Evolutionary conservation across 2,329 filamentous ascomycete species (phyloP).

Genomic region (Fusarium devonianum): DNA sequence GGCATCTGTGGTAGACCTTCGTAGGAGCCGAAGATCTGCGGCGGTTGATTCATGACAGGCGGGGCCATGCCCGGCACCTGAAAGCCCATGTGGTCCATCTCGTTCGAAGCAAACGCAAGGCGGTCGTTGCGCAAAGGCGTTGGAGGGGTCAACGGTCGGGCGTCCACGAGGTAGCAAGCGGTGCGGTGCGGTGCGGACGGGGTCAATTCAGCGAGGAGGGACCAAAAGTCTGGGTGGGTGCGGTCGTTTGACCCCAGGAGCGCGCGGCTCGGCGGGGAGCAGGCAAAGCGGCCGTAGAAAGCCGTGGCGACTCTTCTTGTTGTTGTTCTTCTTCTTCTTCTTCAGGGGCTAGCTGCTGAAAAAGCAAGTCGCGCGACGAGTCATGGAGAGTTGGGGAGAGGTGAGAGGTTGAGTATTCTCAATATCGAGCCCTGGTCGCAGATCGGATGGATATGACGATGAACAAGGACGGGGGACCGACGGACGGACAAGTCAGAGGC

Average conservation of each 20-base stretch:
- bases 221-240: background rate
- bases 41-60: conserved; percentile 70
- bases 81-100: conserved; percentile 61
- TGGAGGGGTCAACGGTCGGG: conserved; percentile 5
- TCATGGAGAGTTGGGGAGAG: conserved; percentile 14
- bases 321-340: too few relatives aligned
- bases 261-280: conserved; percentile 2
- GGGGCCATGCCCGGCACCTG: conserved; percentile 66
- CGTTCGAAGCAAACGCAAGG: conserved; percentile 1
- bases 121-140: background rate
- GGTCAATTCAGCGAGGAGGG: conserved; percentile 19
- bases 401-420: conserved; percentile 24
- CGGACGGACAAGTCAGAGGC: conserved; percentile 8
- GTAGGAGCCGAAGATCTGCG: conserved; percentile 74
- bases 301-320: too few relatives aligned
- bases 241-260: conserved; percentile 5
- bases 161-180: too few relatives aligned
- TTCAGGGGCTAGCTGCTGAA: background rate
- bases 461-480: conserved; percentile 18
- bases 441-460: conserved; percentile 34
- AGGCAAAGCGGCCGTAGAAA: conserved; percentile 1
- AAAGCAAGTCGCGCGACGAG: conserved; percentile 1
- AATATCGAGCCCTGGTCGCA: conserved; percentile 24
- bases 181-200: conserved; percentile 17
- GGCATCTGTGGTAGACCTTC: conserved; percentile 66